Percentiles rank a stretch among this genome's conserved stretches.
Conservation (phyloP, 257 asterid genomes). For the Solanum pinnatisectum region DNA sequence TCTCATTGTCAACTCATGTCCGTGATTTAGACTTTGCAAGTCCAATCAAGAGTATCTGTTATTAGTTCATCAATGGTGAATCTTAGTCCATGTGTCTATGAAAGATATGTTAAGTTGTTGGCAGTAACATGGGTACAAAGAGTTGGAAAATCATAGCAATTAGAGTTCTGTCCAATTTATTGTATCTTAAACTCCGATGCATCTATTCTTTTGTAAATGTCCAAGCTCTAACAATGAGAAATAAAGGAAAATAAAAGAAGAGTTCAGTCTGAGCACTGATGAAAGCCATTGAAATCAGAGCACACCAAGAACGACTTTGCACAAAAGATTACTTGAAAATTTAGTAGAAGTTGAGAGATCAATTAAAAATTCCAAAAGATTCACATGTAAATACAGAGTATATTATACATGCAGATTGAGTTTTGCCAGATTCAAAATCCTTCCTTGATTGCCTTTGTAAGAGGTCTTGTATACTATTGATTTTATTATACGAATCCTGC, state of each 20-base stretch:
- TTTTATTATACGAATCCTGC: too few relatives aligned
- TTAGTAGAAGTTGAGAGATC: too few relatives aligned
- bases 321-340: background rate
- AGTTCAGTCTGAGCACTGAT: background rate
- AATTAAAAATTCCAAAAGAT: too few relatives aligned
- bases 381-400: too few relatives aligned
- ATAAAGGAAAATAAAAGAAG: background rate
- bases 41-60: background rate
- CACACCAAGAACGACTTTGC: background rate
- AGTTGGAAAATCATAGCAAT: background rate
- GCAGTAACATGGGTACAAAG: background rate
- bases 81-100: background rate
- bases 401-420: too few relatives aligned
- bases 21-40: background rate
- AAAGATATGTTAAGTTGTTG: too few relatives aligned
- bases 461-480: too few relatives aligned
- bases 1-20: background rate
- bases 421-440: too few relatives aligned
- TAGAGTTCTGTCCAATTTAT: background rate
- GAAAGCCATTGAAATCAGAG: background rate
- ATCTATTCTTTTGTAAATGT: background rate
- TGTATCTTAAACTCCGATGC: background rate
- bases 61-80: background rate
- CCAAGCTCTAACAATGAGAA: background rate
- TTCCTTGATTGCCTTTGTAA: too few relatives aligned